Percentiles rank a stretch among this genome's conserved stretches.
phyloP scores from a whole-genome alignment of 2,329 filamentous ascomycete species.

The Fusarium globosum region DNA sequence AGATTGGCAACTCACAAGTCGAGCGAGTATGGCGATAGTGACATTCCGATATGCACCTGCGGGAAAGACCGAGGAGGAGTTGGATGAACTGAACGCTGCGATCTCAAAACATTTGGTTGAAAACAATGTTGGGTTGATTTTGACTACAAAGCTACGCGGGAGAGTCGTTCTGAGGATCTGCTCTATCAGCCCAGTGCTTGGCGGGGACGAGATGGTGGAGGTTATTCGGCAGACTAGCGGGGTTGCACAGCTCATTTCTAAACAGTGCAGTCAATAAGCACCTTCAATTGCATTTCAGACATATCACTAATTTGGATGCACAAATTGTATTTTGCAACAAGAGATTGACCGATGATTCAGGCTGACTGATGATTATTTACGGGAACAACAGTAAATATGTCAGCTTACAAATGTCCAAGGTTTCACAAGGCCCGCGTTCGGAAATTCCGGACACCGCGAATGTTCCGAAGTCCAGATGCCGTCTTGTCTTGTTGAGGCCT shows the following conservation, averaged over 20 bases:
- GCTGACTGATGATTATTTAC: background rate
- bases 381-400: background rate
- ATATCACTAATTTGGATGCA: background rate
- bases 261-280: background rate
- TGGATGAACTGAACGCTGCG: background rate
- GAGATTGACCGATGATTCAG: background rate
- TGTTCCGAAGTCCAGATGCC: background rate
- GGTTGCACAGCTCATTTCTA: background rate
- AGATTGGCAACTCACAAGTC: constrained; percentile 10
- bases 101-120: constrained; percentile 5
- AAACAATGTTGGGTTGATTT: background rate
- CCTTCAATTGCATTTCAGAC: background rate
- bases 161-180: constrained; percentile 11
- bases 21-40: constrained; percentile 18
- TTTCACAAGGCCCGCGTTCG: background rate
- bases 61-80: background rate
- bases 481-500: background rate
- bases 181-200: constrained; percentile 6
- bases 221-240: background rate
- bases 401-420: background rate
- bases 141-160: constrained; percentile 6
- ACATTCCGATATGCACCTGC: constrained; percentile 6
- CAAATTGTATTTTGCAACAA: accelerated
- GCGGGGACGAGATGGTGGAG: background rate
- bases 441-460: background rate